Conservation (phyloP, 495 filamentous ascomycete genomes). For the Penicillium arizonense region DNA sequence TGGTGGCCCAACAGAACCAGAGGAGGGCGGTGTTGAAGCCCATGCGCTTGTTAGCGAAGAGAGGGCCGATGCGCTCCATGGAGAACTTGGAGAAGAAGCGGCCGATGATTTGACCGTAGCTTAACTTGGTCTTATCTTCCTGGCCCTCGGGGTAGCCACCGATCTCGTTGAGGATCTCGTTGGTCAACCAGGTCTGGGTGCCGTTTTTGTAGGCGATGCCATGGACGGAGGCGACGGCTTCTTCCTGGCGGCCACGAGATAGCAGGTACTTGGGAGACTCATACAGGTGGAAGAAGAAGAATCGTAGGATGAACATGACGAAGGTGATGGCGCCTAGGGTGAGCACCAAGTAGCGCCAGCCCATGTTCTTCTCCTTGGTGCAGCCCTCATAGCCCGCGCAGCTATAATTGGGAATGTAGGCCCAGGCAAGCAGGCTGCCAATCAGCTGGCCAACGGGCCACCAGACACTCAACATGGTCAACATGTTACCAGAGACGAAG, state of each 20-base stretch:
- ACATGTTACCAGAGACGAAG: slow-evolving; percentile 47
- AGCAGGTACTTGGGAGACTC: slow-evolving; percentile 83
- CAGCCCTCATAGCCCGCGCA: slow-evolving; percentile 51
- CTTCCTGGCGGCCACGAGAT: slow-evolving; percentile 65
- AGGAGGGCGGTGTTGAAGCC: slow-evolving; percentile 48
- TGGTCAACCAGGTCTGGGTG: slow-evolving; percentile 52
- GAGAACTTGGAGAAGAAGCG: slow-evolving; percentile 57
- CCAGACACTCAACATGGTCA: slow-evolving; percentile 58
- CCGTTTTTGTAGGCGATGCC: slow-evolving; percentile 55
- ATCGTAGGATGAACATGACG: slow-evolving; percentile 65
- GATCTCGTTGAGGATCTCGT: slow-evolving; percentile 53
- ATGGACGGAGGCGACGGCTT: slow-evolving; percentile 70
- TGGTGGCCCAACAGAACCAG: slow-evolving; percentile 57
- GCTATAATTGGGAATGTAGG: slow-evolving; percentile 51
- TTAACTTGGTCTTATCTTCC: slow-evolving; percentile 32
- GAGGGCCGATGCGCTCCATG: slow-evolving; percentile 47
- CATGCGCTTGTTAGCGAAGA: slow-evolving; percentile 53
- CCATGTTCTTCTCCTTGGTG: slow-evolving; percentile 63
- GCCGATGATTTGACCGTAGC: slow-evolving; percentile 42
- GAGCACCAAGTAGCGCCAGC: slow-evolving; percentile 78
- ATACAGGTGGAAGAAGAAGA: slow-evolving; percentile 74
- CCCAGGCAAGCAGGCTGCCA: slow-evolving; percentile 53
- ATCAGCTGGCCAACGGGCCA: slow-evolving; percentile 61
- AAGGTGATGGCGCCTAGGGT: slow-evolving; percentile 72
- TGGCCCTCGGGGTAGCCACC: slow-evolving; percentile 43